Conservation (phyloP, 345 rosid genomes). For the Combretum micranthum region DNA sequence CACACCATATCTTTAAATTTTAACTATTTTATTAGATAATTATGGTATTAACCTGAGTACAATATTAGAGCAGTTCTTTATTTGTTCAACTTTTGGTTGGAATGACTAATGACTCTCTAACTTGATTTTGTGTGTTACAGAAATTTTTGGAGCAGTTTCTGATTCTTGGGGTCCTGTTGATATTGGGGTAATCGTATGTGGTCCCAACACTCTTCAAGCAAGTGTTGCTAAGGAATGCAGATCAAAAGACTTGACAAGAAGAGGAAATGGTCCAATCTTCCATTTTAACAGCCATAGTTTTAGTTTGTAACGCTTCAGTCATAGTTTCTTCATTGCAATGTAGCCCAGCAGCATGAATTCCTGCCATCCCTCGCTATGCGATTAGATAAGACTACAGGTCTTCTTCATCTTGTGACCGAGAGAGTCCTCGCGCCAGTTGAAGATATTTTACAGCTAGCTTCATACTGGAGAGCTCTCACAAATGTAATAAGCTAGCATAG, state of each 20-base stretch:
- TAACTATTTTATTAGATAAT: too few species aligned
- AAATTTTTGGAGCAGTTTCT: slow-evolving; percentile 11
- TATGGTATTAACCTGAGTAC: too few species aligned
- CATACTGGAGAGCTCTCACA: too few species aligned
- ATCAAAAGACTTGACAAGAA: slow-evolving; percentile 20
- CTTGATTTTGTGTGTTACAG: neutral
- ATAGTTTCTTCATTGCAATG: too few species aligned
- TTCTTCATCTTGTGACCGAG: too few species aligned
- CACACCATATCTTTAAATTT: too few species aligned
- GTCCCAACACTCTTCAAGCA: slow-evolving; percentile 28
- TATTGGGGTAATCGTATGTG: slow-evolving; percentile 34
- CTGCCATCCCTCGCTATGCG: too few species aligned
- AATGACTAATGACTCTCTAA: neutral
- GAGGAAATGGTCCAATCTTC: slow-evolving; percentile 18
- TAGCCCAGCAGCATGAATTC: too few species aligned
- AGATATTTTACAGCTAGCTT: too few species aligned
- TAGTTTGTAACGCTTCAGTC: slow-evolving; percentile 13
- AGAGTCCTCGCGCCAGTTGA: too few species aligned
- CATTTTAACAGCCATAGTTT: slow-evolving; percentile 47
- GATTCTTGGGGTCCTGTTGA: slow-evolving; percentile 28
- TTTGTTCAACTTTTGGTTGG: neutral
- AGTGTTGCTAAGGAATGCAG: slow-evolving; percentile 36
- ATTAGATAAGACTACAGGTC: too few species aligned
- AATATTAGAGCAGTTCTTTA: neutral
- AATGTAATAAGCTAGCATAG: too few species aligned